Evolutionary conservation across 2,329 filamentous ascomycete genomes (phyloP), one percentile per base, ranked within the genome.

Genomic region (Colletotrichum eremochloae): DNA sequence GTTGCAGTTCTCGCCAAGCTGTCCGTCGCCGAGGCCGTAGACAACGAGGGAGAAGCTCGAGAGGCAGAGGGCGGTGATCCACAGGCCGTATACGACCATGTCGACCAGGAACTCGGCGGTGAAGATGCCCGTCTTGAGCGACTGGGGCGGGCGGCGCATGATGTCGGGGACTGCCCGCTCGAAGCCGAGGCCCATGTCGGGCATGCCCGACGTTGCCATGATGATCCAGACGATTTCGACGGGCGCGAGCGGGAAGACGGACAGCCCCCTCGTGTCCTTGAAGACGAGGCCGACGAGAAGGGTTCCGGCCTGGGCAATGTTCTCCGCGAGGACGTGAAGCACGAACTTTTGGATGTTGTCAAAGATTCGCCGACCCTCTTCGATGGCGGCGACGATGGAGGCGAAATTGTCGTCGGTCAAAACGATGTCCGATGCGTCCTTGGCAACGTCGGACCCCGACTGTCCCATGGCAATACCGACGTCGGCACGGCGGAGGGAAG

Each of bases 171-270:
- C 89, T 0, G 92, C 91, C 52, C 86, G 83, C 81, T 95, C 92
- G 81, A 94, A 92, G 5, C 93, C 92, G 5, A 95, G 85, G 73
- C 93, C 93, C 90, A 94, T 94, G 75, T 94, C 93, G 1, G 92
- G 92, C 76, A 94, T 85, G 29, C 90, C 91, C 57, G 91, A 93
- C 0, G 92, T 95, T 64, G 93, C 88, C 91, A 94, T 94, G 79
- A 94, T 94, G 75, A 95, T 91, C 93, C 92, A 95, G 60, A 95
- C 86, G 74, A 94, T 93, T 76, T 94, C 90, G n/a, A 94, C 90
- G 0, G 92, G 92, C 0, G 91, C 86, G 2, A 94, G 86, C 0
- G 92, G 92, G 79, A 94, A 94, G 5, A 94, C 92, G 0, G 92
- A 94, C 18, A 93, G 84, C 1, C 86, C 84, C 15, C 84, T 84